Base-by-base conservation (phyloP, 768 basidiomycete genomes). In the Russula sp. region DNA sequence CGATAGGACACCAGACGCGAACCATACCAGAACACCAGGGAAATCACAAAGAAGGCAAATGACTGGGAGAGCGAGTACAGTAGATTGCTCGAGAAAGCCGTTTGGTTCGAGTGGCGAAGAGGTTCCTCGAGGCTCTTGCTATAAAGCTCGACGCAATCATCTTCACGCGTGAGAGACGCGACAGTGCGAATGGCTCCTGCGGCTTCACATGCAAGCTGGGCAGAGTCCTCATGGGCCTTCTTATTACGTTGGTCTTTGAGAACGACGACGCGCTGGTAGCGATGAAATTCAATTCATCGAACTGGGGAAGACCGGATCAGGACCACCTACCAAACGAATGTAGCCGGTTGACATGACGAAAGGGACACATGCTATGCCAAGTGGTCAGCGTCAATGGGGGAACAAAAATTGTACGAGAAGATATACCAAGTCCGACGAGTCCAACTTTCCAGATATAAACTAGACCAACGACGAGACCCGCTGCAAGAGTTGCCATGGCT, bases 121-220 rank as follows among this genome's bases (percentile, higher is more conserved):
- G 94, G 93, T 18, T 63, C 81, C 51, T 91, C 87, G 52, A 96
- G 77, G 68, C 86, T 87, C 61, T 79, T 49, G 67, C 84, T 84
- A 74, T 91, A 91, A 10, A 82, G 69, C 16, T 77, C 71, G 53
- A 82, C 74, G 69, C 89, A 91, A 64, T 94, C 89, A 39, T 86
- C 81, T 71, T 97, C 94, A 20, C 94, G 79, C 1, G 92, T 95
- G 48, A 97, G 78, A 1, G 87, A 79, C 6, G 94, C 92, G 22
- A 97, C 93, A 1, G 94, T 96, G 35, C 90, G 84, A 65, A 97
- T 95, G 11, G 94, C 81, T 7, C 82, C 87, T 32, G 92, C 91
- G 40, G 92, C 92, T 73, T 97, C 94, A 66, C 92, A 93, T 44
- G 94, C 94, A 27, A 94, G 70, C 62, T 95, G 92, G 9, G 94